phyloP scores from a whole-genome alignment of 805 yeast genomes.

The Zygoascus tannicola region DNA sequence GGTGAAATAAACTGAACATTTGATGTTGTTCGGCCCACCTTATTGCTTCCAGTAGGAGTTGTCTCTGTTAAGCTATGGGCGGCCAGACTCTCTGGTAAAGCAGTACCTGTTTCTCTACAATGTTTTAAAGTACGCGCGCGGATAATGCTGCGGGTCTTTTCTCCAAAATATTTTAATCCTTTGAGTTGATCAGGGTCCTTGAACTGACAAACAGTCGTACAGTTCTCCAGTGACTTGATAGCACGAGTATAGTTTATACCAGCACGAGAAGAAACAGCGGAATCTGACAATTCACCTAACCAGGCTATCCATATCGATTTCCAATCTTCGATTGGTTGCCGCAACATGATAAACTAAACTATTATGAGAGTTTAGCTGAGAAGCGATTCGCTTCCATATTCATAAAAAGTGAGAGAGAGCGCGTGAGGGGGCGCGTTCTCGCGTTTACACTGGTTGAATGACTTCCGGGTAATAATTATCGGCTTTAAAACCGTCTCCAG shows the following conservation, averaged over 20 bases:
- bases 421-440: no score
- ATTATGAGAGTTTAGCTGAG: no score
- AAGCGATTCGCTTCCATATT: no score
- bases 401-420: no score
- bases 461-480: no score
- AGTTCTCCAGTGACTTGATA: conserved; percentile 38
- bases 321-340: no score
- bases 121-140: conserved; percentile 39
- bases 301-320: conserved; percentile 22
- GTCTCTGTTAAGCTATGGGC: not conserved
- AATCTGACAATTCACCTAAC: conserved; percentile 21
- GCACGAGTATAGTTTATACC: conserved; percentile 45
- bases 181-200: conserved; percentile 53
- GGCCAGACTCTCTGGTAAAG: conserved; percentile 33
- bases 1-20: conserved; percentile 7
- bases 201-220: conserved; percentile 37
- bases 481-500: no score
- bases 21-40: not conserved
- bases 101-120: conserved; percentile 46
- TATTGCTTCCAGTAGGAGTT: not conserved
- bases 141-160: conserved; percentile 48
- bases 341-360: no score
- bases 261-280: conserved; percentile 8
- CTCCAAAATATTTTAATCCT: conserved; percentile 62
- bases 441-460: no score